A percentile compares a stretch with the other conserved stretches of the same genome.
Conservation (phyloP, 257 asterid genomes). For the Euphrasia confusa region DNA sequence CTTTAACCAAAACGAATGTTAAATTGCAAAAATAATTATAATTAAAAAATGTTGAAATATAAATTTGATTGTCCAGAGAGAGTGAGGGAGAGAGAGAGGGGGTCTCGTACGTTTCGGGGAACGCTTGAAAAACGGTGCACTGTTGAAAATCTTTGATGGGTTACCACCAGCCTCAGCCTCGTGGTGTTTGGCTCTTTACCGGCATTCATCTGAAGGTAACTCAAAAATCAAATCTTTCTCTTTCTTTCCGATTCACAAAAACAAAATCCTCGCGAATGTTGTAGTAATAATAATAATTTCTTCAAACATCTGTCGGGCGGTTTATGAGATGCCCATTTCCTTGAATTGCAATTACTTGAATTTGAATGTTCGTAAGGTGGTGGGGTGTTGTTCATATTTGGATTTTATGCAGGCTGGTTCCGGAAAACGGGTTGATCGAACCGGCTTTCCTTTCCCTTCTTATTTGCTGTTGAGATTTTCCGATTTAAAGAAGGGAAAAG, state of each 20-base stretch:
- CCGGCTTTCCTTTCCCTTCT: slow-evolving; percentile 74
- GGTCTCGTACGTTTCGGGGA: slow-evolving; percentile 42
- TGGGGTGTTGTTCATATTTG: slow-evolving; percentile 23
- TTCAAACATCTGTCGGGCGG: not conserved
- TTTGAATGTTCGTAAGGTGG: slow-evolving; percentile 23
- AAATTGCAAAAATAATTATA: too few relatives aligned
- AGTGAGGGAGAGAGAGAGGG: slow-evolving; percentile 33
- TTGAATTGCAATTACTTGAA: not conserved
- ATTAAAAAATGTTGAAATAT: not conserved
- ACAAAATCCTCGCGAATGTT: not conserved
- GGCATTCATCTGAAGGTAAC: slow-evolving; percentile 66
- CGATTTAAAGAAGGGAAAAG: slow-evolving; percentile 47
- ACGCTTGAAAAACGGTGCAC: slow-evolving; percentile 54
- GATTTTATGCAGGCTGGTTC: slow-evolving; percentile 52
- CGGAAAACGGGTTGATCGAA: slow-evolving; percentile 33
- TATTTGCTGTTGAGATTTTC: not conserved
- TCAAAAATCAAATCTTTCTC: not conserved
- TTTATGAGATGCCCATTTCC: slow-evolving; percentile 23
- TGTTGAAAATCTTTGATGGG: slow-evolving; percentile 52
- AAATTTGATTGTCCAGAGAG: slow-evolving; percentile 16
- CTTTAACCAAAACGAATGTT: too few relatives aligned
- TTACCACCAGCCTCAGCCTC: slow-evolving; percentile 36
- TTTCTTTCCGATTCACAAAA: slow-evolving; percentile 1
- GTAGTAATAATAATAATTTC: too few relatives aligned
- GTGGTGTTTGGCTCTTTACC: slow-evolving; percentile 40